phyloP scores from a whole-genome alignment of 1,284 basidiomycete genomes.

The Apiotrichum domesticum region DNA sequence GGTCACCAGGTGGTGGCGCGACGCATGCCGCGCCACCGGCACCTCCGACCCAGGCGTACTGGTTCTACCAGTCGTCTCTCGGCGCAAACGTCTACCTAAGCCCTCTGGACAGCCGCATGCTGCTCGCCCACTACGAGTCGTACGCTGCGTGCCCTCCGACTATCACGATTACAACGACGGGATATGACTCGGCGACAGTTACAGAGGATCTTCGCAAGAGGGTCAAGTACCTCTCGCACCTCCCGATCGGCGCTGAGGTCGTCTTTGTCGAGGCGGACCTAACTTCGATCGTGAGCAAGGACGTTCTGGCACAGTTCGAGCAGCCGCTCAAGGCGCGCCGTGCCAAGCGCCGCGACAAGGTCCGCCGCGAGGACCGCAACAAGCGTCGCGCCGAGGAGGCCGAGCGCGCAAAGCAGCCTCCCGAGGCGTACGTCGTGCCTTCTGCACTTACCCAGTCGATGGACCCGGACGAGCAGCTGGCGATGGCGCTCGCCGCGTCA shows the following conservation, averaged over 20 bases:
- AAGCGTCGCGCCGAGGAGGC: slow-evolving; percentile 69
- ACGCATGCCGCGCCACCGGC: slow-evolving; percentile 27
- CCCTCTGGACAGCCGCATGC: slow-evolving; percentile 89
- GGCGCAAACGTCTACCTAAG: slow-evolving; percentile 90
- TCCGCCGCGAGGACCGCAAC: slow-evolving; percentile 73
- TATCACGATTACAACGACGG: slow-evolving; percentile 72
- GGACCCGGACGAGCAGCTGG: slow-evolving; percentile 6
- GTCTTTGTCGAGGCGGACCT: slow-evolving; percentile 90
- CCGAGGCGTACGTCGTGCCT: slow-evolving; percentile 9
- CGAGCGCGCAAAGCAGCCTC: slow-evolving; percentile 42
- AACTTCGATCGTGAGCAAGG: slow-evolving; percentile 62
- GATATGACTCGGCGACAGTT: slow-evolving; percentile 58
- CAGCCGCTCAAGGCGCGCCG: slow-evolving; percentile 68
- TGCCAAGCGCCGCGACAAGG: slow-evolving; percentile 67
- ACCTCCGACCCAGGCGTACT: slow-evolving; percentile 54
- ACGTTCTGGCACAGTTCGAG: slow-evolving; percentile 71
- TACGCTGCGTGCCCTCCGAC: slow-evolving; percentile 80
- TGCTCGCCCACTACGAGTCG: slow-evolving; percentile 73
- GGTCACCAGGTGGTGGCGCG: slow-evolving; percentile 12
- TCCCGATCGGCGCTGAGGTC: slow-evolving; percentile 87
- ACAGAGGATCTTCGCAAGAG: slow-evolving; percentile 88
- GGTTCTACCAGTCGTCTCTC: slow-evolving; percentile 91
- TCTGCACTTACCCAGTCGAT: slow-evolving; percentile 2
- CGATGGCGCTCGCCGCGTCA: slow-evolving; percentile 5
- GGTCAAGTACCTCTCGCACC: slow-evolving; percentile 90